A percentile compares a stretch with the other conserved stretches of the same genome.
Evolutionary conservation across 106 monocot species (phyloP).

Genomic region (Gastrodia elata): DNA sequence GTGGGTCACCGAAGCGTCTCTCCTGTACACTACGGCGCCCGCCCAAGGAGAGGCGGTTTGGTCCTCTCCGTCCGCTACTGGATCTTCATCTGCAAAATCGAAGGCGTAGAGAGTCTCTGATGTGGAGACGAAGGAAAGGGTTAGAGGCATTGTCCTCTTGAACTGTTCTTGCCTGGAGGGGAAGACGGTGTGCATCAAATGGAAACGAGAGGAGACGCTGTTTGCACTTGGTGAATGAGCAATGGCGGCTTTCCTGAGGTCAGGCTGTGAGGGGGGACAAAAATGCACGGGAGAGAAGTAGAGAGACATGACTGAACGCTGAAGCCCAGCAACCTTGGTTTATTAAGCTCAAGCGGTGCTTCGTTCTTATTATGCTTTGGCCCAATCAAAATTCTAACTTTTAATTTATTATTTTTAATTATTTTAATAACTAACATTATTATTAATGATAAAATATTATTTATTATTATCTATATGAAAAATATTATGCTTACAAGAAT

Average conservation of each 20-base stretch:
- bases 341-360: too few relatives aligned
- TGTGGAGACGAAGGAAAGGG: neutral
- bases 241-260: neutral
- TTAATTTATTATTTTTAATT: too few relatives aligned
- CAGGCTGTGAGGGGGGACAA: neutral
- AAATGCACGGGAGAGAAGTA: neutral
- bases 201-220: neutral
- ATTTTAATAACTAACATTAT: too few relatives aligned
- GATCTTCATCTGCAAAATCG: neutral
- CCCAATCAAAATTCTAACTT: too few relatives aligned
- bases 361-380: too few relatives aligned
- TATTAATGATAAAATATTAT: too few relatives aligned
- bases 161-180: neutral
- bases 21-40: slow-evolving; percentile 76
- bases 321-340: too few relatives aligned
- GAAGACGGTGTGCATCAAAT: neutral
- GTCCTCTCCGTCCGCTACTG: slow-evolving; percentile 21
- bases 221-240: neutral
- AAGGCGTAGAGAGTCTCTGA: slow-evolving; percentile 11
- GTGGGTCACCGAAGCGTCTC: slow-evolving; percentile 61
- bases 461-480: too few relatives aligned
- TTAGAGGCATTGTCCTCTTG: slow-evolving; percentile 5
- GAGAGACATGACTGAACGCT: neutral
- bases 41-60: slow-evolving; percentile 67
- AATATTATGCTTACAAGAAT: too few relatives aligned